These are phyloP conservation scores for Hanseniaspora mollemarum DNA, from an alignment of 805 yeast genomes.

Conservation along the genomic window DNA sequence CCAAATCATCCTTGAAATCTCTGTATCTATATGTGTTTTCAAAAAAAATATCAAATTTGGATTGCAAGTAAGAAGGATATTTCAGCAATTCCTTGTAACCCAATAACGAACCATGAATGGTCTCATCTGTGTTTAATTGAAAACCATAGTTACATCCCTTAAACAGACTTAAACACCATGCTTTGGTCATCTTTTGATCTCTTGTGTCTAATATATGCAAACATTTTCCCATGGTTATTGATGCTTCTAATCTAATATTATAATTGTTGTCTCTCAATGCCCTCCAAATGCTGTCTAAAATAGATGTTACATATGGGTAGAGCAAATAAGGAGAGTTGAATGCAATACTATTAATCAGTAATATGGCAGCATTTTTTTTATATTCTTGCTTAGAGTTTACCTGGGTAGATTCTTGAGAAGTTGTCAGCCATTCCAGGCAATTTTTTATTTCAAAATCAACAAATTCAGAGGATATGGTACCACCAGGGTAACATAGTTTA, in stretches of 20 bases:
- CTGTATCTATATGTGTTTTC: slow-evolving; percentile 62
- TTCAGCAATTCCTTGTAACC: slow-evolving; percentile 69
- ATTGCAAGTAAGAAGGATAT: slow-evolving; percentile 54
- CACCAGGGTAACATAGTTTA: slow-evolving; percentile 78
- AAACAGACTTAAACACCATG: slow-evolving; percentile 63
- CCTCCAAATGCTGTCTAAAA: slow-evolving; percentile 75
- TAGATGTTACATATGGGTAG: slow-evolving; percentile 64
- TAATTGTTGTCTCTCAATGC: slow-evolving; percentile 72
- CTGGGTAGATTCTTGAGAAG: slow-evolving; percentile 32
- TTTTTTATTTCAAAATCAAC: slow-evolving; percentile 85
- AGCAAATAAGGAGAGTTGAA: slow-evolving; percentile 75
- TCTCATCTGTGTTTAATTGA: slow-evolving; percentile 44
- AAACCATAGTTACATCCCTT: slow-evolving; percentile 57
- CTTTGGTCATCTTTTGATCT: slow-evolving; percentile 55
- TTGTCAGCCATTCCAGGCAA: slow-evolving; percentile 81
- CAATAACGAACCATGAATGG: slow-evolving; percentile 76
- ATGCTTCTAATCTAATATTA: slow-evolving; percentile 71
- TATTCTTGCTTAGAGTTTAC: slow-evolving; percentile 62
- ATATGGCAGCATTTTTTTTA: slow-evolving; percentile 81
- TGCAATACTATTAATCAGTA: slow-evolving; percentile 73
- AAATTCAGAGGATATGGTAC: slow-evolving; percentile 78
- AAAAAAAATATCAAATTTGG: slow-evolving; percentile 64
- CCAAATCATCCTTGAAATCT: slow-evolving; percentile 62
- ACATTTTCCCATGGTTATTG: slow-evolving; percentile 66
- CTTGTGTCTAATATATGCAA: slow-evolving; percentile 68